Base-by-base conservation (phyloP, 2,329 filamentous ascomycete genomes). In the Exophiala sideris region DNA sequence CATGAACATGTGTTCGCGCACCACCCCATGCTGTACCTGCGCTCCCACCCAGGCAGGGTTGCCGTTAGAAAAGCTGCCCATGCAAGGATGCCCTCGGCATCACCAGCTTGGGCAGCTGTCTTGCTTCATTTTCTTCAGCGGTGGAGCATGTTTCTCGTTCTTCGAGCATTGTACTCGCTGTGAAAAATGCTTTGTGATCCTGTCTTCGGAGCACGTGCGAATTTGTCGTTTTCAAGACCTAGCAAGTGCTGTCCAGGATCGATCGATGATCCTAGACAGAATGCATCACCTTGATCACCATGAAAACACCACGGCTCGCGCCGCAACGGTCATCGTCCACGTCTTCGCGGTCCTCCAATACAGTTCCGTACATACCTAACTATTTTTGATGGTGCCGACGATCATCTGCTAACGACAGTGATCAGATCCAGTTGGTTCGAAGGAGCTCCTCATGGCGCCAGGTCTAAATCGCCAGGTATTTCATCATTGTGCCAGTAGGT, bases 1-100 rank as follows among this genome's bases (percentile, higher is more conserved):
- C 10, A 39, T 24, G 34, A 48, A 48, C 45, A 48, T 38, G 35
- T 48, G 45, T 48, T 48, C 45, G 21, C 21, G 18, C 16, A 39
- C 16, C 11, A 29, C n/a, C n/a, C 9, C 11, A 8, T 39, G 34
- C 34, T 12, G 34, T 38, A 48, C 35, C 45, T 48, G 34, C 35
- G 20, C 45, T 12, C 18, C 36, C 45, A 6, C 2, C 18, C 34
- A 8, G 9, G 20, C 14, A 12, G 32, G 20, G 32, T 36, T 11
- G 9, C 16, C 29, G 33, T 36, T 11, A 12, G 14, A 12, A 18
- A 48, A 12, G 16, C 20, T 14, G 21, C 24, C 24, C 33, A 39
- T 29, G 45, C 35, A 48, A 20, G 29, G 21, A 10, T 24, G 21
- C 14, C 41, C 41, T 29, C 10, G 8, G 24, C 24, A 29, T 29